Evolutionary conservation across 768 basidiomycete genomes (phyloP).

Genomic region (Pulveroboletus sp.): DNA sequence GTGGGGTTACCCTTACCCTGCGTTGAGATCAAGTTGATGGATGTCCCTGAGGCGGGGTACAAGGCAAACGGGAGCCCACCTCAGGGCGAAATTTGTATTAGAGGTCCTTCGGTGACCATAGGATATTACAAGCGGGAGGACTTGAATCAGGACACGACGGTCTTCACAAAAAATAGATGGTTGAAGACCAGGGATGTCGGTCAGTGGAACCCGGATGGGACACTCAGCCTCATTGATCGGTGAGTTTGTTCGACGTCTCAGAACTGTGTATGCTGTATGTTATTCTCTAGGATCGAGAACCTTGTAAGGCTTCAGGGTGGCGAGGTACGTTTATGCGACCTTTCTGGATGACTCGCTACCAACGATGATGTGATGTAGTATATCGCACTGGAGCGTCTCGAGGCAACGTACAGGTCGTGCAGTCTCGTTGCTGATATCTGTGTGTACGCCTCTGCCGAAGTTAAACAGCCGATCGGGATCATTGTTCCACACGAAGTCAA

Average conservation of each 20-base stretch:
- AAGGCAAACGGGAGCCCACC: conserved; percentile 62
- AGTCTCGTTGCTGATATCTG: conserved; percentile 77
- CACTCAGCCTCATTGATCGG: conserved; percentile 85
- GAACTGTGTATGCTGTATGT: background rate
- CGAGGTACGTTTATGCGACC: conserved; percentile 44
- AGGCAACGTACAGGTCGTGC: conserved; percentile 82
- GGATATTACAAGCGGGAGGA: conserved; percentile 94
- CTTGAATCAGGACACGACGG: conserved; percentile 73
- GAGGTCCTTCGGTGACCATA: conserved; percentile 80
- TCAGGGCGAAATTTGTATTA: conserved; percentile 85
- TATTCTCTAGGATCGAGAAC: conserved; percentile 68
- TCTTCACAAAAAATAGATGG: conserved; percentile 92
- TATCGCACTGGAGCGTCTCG: conserved; percentile 87
- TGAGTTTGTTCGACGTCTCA: conserved; percentile 33
- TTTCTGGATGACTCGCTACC: background rate
- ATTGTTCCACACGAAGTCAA: conserved; percentile 78
- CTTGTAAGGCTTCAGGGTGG: conserved; percentile 80
- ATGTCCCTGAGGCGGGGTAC: conserved; percentile 85
- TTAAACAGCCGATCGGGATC: conserved; percentile 81
- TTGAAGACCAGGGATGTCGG: conserved; percentile 92
- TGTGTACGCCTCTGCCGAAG: conserved; percentile 71
- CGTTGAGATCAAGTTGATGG: conserved; percentile 81
- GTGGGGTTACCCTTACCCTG: conserved; percentile 89
- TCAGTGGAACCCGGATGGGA: conserved; percentile 92
- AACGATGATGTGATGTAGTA: conserved; percentile 43